Evolutionary conservation across 345 rosid genomes (phyloP).

Genomic region (Reutealis trisperma): DNA sequence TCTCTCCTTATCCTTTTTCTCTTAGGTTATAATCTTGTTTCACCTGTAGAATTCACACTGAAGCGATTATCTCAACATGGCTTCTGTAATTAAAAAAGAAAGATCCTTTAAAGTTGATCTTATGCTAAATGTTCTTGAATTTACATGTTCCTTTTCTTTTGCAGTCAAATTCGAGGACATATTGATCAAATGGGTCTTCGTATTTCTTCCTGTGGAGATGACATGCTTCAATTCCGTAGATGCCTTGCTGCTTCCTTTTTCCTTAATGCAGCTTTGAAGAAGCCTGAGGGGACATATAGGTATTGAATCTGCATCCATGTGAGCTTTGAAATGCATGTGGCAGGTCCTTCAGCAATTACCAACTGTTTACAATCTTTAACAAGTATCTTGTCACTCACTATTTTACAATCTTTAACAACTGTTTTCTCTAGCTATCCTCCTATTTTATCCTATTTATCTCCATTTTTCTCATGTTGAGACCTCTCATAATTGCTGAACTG

Average conservation of each 20-base stretch:
- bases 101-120: constrained; percentile 2
- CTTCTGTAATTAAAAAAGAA: background rate
- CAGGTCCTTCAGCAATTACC: background rate
- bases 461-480: constrained; percentile 2
- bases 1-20: background rate
- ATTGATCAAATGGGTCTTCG: constrained; percentile 76
- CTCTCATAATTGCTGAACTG: constrained; percentile 14
- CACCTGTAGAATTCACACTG: background rate
- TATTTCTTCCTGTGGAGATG: constrained; percentile 80
- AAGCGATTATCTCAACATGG: background rate
- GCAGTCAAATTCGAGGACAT: constrained; percentile 78
- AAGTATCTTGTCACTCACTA: background rate
- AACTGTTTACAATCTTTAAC: constrained; percentile 1
- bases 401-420: background rate
- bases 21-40: background rate
- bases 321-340: constrained; percentile 9
- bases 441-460: constrained; percentile 1
- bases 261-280: constrained; percentile 89
- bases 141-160: constrained; percentile 15
- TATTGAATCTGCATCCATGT: constrained; percentile 18
- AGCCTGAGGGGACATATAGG: constrained; percentile 89
- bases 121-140: background rate
- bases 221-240: constrained; percentile 71
- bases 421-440: constrained; percentile 1
- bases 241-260: constrained; percentile 94